Evolutionary conservation across 148 eudicot species (phyloP), one percentile per base, ranked within the genome.

Genomic region (Chenopodium album): DNA sequence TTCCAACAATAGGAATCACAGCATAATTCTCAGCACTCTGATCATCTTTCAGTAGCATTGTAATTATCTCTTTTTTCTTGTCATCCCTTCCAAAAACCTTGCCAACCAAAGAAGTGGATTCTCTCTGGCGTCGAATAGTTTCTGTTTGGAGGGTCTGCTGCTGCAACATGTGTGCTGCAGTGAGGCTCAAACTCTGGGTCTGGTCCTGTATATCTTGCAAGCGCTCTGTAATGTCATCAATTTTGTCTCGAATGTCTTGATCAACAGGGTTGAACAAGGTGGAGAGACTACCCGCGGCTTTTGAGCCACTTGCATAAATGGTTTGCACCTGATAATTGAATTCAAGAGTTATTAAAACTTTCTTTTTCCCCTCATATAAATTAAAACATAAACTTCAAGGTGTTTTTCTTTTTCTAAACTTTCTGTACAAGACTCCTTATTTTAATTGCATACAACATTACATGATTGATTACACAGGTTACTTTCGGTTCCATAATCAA

Each of bases 21-120:
- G 0, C 4, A 59, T 7, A 59, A 59, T 34, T 32, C 28, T 37
- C 68, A 17, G 22, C 19, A 76, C 52, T 10, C 7, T 7, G 52
- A 1, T 76, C 50, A 26, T 54, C 77, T 9, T 59, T 22, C 48
- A 76, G 2, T 37, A 76, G n/a, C 28, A 66, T 11, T 29, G 0
- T 1, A 22, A 76, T 8, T 76, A 76, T 19, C 47, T 76, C 48
- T n/a, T 12, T 19, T 76, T 16, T 59, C 13, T 56, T 67, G 32
- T 17, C 16, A 19, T 14, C 78, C 48, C 78, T 76, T 2, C 78
- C 78, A 59, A 56, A 59, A 76, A 34, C 67, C 41, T 10, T 67
- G 19, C 67, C 28, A 0, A 3, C 46, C 4, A 59, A 56, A 9
- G 78, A 59, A 17, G 78, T 16, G 4, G 78, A 29, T 28, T 22